A percentile compares a stretch with the other conserved stretches of the same genome.
phyloP scores from a whole-genome alignment of 306 rosid genomes.

The Begonia peltatifolia region DNA sequence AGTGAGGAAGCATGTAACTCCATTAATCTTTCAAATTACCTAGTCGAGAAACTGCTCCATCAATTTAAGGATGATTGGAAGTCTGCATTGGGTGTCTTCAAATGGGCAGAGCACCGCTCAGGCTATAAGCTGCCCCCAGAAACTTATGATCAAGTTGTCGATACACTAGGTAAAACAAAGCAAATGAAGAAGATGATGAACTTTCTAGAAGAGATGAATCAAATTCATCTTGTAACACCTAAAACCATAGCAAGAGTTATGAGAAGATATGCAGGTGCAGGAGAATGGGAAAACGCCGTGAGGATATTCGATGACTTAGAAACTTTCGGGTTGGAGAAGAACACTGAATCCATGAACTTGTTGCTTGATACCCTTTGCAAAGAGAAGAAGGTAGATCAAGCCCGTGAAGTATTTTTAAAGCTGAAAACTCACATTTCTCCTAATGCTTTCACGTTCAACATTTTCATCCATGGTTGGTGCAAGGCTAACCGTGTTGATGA shows the following conservation, averaged over 20 bases:
- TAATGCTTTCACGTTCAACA: constrained; percentile 61
- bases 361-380: constrained; percentile 82
- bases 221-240: constrained; percentile 18
- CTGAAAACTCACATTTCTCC: constrained; percentile 56
- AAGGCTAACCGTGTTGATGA: constrained; percentile 57
- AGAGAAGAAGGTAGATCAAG: constrained; percentile 53
- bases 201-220: constrained; percentile 45
- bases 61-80: constrained; percentile 83
- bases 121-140: constrained; percentile 31
- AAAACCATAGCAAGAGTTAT: constrained; percentile 50
- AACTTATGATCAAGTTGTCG: constrained; percentile 47
- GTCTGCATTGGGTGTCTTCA: constrained; percentile 66
- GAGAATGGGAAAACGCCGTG: constrained; percentile 66
- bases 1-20: constrained; percentile 28
- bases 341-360: constrained; percentile 65
- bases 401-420: constrained; percentile 47
- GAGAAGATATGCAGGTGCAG: constrained; percentile 75
- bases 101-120: constrained; percentile 48
- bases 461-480: constrained; percentile 88
- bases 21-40: constrained; percentile 25
- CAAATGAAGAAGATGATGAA: constrained; percentile 40
- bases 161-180: constrained; percentile 70
- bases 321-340: constrained; percentile 54
- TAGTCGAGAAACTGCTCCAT: constrained; percentile 29
- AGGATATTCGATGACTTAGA: constrained; percentile 53